Evolutionary conservation across 495 filamentous ascomycete species (phyloP).

Genomic region (Neurospora sp.): DNA sequence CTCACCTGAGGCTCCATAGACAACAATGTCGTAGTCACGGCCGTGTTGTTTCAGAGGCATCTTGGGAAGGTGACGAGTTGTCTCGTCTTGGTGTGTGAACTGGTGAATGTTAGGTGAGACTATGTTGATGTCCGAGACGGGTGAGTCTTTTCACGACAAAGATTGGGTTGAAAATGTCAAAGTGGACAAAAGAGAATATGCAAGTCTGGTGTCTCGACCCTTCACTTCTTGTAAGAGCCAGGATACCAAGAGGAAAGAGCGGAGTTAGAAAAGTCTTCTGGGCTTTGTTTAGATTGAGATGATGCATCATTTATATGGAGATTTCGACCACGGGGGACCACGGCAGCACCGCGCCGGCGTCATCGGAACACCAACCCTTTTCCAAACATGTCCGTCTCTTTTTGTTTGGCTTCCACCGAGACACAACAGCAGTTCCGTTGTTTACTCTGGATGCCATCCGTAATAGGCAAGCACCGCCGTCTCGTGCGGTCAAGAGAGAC

Average conservation of each 20-base stretch:
- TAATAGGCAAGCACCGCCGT: slow-evolving; percentile 9
- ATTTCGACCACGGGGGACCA: not conserved
- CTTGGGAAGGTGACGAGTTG: not conserved
- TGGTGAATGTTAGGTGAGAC: not conserved
- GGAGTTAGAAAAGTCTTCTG: not conserved
- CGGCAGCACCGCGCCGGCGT: slow-evolving; percentile 30
- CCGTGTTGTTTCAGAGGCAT: slow-evolving; percentile 36
- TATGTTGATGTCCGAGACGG: not conserved
- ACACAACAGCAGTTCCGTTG: not conserved
- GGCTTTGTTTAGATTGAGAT: not conserved
- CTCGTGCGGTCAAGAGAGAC: not conserved
- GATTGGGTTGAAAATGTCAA: not conserved
- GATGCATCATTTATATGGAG: not conserved
- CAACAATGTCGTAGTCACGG: slow-evolving; percentile 70
- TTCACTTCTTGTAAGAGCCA: not conserved
- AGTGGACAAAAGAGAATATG: not conserved
- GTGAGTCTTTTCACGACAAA: not conserved
- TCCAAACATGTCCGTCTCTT: not conserved
- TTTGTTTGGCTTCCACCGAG: not conserved
- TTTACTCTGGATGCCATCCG: not conserved
- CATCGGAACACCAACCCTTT: slow-evolving; percentile 25
- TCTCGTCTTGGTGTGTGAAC: not conserved
- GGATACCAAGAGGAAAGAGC: not conserved
- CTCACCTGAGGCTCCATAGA: slow-evolving; percentile 61
- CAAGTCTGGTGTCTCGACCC: not conserved